Conservation (phyloP, 352 stramenopile genomes). For the Globisporangium solare region DNA sequence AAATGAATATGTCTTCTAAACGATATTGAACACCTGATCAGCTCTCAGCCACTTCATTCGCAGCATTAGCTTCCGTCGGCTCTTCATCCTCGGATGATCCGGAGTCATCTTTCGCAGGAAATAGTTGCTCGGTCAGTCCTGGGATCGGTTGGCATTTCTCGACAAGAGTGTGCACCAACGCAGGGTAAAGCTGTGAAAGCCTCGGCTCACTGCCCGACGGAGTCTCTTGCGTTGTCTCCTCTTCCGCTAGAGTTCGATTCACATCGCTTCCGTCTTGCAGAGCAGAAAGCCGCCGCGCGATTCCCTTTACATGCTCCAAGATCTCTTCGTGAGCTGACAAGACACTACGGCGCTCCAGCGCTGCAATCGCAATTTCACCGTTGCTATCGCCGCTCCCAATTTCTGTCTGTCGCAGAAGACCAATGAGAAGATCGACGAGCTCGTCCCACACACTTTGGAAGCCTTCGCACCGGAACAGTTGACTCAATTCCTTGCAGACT, state of each 20-base stretch:
- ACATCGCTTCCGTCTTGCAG: slow-evolving; percentile 19
- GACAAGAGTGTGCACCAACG: slow-evolving; percentile 48
- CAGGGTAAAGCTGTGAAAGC: slow-evolving; percentile 9
- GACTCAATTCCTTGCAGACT: slow-evolving; percentile 52
- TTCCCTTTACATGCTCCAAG: slow-evolving; percentile 57
- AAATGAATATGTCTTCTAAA: too few species aligned
- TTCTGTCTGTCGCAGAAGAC: slow-evolving; percentile 44
- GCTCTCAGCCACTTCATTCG: slow-evolving; percentile 6
- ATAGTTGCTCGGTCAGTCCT: slow-evolving; percentile 48
- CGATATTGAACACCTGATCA: background rate
- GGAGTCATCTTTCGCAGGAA: slow-evolving; percentile 42
- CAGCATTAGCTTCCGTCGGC: background rate
- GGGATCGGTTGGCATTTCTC: slow-evolving; percentile 47
- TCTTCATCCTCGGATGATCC: slow-evolving; percentile 14
- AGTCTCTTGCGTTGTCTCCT: too few species aligned
- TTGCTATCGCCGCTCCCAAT: slow-evolving; percentile 22
- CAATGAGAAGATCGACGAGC: slow-evolving; percentile 47
- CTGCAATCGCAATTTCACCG: slow-evolving; percentile 31
- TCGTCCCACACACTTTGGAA: slow-evolving; percentile 55
- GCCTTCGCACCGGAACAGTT: slow-evolving; percentile 29
- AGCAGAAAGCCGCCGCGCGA: slow-evolving; percentile 45
- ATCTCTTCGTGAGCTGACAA: slow-evolving; percentile 71
- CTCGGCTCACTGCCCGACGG: too few species aligned
- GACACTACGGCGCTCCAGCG: slow-evolving; percentile 60
- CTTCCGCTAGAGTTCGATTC: too few species aligned